Evolutionary conservation across 345 rosid species (phyloP).

Genomic region (Citrus sp.): DNA sequence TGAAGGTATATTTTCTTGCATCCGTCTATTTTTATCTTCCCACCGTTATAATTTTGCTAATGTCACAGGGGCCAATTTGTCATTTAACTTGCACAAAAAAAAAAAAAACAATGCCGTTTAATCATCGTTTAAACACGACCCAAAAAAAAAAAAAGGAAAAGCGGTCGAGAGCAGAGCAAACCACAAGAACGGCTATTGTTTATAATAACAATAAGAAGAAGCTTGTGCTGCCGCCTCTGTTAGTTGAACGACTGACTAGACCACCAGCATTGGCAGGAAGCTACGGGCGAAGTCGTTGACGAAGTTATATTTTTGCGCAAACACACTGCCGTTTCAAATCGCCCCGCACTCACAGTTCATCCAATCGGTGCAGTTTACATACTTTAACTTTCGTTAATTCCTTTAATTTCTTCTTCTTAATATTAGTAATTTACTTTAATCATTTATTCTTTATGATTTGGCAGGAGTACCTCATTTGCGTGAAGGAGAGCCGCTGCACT

Average conservation of each 20-base stretch:
- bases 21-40: accelerated
- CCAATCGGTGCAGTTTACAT: constrained; percentile 51
- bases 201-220: too few relatives aligned
- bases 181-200: too few relatives aligned
- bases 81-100: too few relatives aligned
- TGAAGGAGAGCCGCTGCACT: constrained; percentile 68
- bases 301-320: constrained; percentile 87
- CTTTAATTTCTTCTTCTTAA: not conserved
- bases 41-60: too few relatives aligned
- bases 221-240: not conserved
- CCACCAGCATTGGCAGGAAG: constrained; percentile 66
- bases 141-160: too few relatives aligned
- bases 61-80: too few relatives aligned
- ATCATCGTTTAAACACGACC: too few relatives aligned
- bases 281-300: constrained; percentile 65
- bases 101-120: too few relatives aligned
- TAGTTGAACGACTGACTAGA: constrained; percentile 28
- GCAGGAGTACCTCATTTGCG: constrained; percentile 78
- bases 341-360: constrained; percentile 85
- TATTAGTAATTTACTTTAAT: not conserved
- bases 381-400: too few relatives aligned
- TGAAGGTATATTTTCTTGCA: too few relatives aligned
- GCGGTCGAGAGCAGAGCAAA: too few relatives aligned
- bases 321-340: constrained; percentile 83
- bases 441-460: not conserved